phyloP scores from a whole-genome alignment of 306 rosid genomes.

The Quillaja saponaria region DNA sequence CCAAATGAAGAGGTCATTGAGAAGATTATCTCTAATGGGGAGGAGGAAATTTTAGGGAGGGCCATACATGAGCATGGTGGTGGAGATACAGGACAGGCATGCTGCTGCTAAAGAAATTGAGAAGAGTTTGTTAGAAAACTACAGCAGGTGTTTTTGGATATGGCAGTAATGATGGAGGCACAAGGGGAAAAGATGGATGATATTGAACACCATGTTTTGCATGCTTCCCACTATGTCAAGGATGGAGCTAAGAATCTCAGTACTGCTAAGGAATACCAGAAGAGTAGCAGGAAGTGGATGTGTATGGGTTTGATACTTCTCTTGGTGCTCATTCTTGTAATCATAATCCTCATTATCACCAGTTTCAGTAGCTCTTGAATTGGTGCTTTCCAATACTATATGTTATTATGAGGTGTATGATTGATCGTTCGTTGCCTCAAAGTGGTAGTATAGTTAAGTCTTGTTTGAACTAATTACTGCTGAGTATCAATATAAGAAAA shows the following conservation, averaged over 20 bases:
- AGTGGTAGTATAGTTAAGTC: no score
- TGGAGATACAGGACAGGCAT: conserved; percentile 80
- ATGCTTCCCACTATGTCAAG: conserved; percentile 68
- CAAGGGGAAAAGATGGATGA: conserved; percentile 94
- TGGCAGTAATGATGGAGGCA: conserved; percentile 95
- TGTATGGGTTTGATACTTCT: conserved; percentile 60
- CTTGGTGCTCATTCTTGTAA: conserved; percentile 51
- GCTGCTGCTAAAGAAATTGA: conserved; percentile 77
- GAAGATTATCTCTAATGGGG: conserved; percentile 69
- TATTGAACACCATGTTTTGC: conserved; percentile 80
- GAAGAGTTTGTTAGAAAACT: conserved; percentile 75
- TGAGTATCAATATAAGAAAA: no score
- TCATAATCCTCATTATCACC: conserved; percentile 59
- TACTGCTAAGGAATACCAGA: conserved; percentile 59
- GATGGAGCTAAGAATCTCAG: conserved; percentile 66
- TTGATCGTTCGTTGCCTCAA: no score
- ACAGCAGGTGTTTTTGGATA: conserved; percentile 80
- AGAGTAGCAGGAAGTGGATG: conserved; percentile 69
- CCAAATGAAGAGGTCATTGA: conserved; percentile 79
- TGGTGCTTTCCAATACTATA: no score
- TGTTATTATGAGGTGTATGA: no score
- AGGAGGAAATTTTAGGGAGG: conserved; percentile 55
- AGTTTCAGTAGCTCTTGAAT: conserved; percentile 54
- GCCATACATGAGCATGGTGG: conserved; percentile 77
- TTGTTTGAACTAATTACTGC: no score